These are phyloP conservation scores for Suhomyces choctaworum DNA, from an alignment of 1,139 yeast genomes.

Conservation along the genomic window DNA sequence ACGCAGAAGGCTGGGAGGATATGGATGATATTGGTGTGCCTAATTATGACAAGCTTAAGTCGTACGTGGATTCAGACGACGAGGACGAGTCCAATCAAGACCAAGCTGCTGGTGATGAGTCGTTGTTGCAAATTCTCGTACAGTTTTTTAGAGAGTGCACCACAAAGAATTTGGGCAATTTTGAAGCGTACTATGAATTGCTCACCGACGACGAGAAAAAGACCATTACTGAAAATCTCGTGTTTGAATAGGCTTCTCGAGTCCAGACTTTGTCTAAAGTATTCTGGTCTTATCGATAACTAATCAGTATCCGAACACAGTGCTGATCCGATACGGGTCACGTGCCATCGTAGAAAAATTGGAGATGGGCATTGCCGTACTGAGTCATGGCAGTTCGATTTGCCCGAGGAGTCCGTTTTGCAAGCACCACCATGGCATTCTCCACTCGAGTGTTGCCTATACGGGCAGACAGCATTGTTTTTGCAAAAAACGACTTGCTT, in stretches of 20 bases:
- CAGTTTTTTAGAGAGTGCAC: constrained; percentile 68
- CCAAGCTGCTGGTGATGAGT: constrained; percentile 40
- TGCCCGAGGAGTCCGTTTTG: constrained; percentile 1
- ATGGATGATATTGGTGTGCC: constrained; percentile 65
- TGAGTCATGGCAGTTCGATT: constrained; percentile 4
- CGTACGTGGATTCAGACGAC: constrained; percentile 51
- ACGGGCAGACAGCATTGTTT: constrained; percentile 28
- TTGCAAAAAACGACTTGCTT: constrained; percentile 21
- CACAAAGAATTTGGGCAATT: constrained; percentile 51
- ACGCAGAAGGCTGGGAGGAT: constrained; percentile 77
- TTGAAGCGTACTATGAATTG: constrained; percentile 53
- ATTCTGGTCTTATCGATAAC: too few relatives aligned
- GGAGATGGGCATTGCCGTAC: neutral
- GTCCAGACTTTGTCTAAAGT: neutral
- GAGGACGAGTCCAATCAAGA: constrained; percentile 33
- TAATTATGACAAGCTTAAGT: constrained; percentile 56
- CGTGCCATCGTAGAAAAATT: constrained; percentile 8
- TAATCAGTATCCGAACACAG: too few relatives aligned
- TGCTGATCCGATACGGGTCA: too few relatives aligned
- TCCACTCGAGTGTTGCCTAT: constrained; percentile 37
- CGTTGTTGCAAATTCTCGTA: constrained; percentile 48
- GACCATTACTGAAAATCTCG: constrained; percentile 48
- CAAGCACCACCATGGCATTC: constrained; percentile 16
- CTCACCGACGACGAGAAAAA: constrained; percentile 60
- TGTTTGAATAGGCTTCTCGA: constrained; percentile 19